Percentiles rank a stretch among this genome's conserved stretches.
Conservation (phyloP, 225 moss, liverwort and hornwort species). For the Anthoceros angustus region DNA sequence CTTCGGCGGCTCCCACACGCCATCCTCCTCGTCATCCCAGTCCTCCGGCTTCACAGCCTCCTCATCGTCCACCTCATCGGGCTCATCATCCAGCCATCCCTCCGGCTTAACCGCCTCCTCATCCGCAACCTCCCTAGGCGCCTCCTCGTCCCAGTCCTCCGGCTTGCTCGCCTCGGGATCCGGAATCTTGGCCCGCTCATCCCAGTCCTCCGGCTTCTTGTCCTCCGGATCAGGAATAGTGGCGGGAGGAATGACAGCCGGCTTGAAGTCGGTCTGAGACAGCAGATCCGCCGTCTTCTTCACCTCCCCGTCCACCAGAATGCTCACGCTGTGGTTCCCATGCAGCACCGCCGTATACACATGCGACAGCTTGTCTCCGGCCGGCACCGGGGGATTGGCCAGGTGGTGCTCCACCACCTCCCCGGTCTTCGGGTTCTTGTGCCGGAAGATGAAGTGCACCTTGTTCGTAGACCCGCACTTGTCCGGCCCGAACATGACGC, state of each 20-base stretch:
- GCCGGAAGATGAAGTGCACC: slow-evolving; percentile 92
- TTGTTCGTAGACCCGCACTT: slow-evolving; percentile 91
- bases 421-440: slow-evolving; percentile 68
- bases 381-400: slow-evolving; percentile 37
- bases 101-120: slow-evolving; percentile 60
- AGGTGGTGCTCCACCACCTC: slow-evolving; percentile 80
- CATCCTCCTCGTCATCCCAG: slow-evolving; percentile 67
- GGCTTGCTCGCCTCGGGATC: slow-evolving; percentile 71
- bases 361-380: slow-evolving; percentile 56
- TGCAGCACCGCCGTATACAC: slow-evolving; percentile 86
- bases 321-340: slow-evolving; percentile 51
- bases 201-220: slow-evolving; percentile 88
- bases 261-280: slow-evolving; percentile 56
- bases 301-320: slow-evolving; percentile 79
- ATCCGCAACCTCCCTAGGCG: slow-evolving; percentile 61
- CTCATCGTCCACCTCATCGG: slow-evolving; percentile 44
- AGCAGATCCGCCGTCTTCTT: slow-evolving; percentile 61
- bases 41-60: slow-evolving; percentile 35
- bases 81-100: slow-evolving; percentile 74
- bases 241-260: slow-evolving; percentile 60
- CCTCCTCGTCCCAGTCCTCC: slow-evolving; percentile 90
- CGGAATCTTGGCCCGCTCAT: slow-evolving; percentile 65
- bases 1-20: slow-evolving; percentile 53
- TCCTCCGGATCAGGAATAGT: slow-evolving; percentile 87
- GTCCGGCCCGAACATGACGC: slow-evolving; percentile 96